phyloP scores from a whole-genome alignment of 495 filamentous ascomycete species.

The Glarea lozoyensis region DNA sequence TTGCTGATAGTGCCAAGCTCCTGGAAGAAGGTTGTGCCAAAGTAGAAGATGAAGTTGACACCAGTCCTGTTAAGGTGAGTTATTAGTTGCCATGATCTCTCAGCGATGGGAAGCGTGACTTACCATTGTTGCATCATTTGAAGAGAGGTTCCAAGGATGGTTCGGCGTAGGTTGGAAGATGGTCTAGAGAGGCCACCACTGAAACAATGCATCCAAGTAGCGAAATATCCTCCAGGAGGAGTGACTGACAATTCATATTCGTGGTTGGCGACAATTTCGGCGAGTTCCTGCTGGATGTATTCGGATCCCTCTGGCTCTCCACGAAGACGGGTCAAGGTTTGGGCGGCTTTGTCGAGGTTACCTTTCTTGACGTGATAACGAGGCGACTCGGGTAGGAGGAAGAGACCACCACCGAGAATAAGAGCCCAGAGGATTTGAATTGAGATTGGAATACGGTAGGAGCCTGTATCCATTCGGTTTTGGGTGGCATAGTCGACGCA shows the following conservation, averaged over 20 bases:
- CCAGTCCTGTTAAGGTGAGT: too few species aligned
- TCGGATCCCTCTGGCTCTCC: conserved; percentile 51
- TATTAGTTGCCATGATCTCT: too few species aligned
- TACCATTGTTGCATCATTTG: conserved; percentile 60
- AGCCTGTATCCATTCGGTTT: conserved; percentile 48
- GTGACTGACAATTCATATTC: conserved; percentile 52
- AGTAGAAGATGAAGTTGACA: conserved; percentile 50
- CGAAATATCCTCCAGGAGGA: conserved; percentile 49
- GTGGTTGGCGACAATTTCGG: conserved; percentile 64
- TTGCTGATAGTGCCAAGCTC: conserved; percentile 48
- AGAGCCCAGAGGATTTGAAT: conserved; percentile 61
- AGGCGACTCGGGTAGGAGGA: conserved; percentile 50
- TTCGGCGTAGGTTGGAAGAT: conserved; percentile 41
- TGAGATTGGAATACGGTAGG: conserved; percentile 64
- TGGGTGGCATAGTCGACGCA: conserved; percentile 64
- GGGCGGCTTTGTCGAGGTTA: conserved; percentile 44
- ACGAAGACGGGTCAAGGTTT: conserved; percentile 37
- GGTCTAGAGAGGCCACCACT: conserved; percentile 51
- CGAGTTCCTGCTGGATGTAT: conserved; percentile 57
- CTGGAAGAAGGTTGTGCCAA: conserved; percentile 59
- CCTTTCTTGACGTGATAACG: conserved; percentile 51
- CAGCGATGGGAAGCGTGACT: too few species aligned
- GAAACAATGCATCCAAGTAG: conserved; percentile 63
- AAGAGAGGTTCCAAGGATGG: conserved; percentile 53
- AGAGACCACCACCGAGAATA: conserved; percentile 48